A percentile compares a stretch with the other conserved stretches of the same genome.
Evolutionary conservation across 73 alveolate genomes (phyloP).

Genomic region (Symbiodinium natans): DNA sequence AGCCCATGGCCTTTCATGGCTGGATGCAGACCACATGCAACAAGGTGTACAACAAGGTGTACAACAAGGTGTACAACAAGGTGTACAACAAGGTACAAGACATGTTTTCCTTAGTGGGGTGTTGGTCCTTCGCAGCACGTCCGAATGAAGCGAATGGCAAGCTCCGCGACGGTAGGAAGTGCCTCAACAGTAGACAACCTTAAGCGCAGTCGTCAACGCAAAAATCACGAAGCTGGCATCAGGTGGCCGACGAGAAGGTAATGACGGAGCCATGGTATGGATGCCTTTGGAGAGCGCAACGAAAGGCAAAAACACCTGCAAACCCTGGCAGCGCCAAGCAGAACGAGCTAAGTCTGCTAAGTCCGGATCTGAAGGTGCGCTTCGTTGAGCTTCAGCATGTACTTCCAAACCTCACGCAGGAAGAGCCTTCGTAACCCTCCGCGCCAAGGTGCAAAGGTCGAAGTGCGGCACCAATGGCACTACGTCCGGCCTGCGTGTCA

Average conservation of each 20-base stretch:
- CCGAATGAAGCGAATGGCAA: constrained; percentile 76
- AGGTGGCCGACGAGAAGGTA: constrained; percentile 41
- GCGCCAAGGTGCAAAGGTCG: too few relatives aligned
- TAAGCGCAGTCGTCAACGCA: background rate
- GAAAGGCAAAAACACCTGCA: too few relatives aligned
- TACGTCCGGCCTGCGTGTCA: constrained; percentile 56
- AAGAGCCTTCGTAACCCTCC: background rate
- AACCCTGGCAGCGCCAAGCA: too few relatives aligned
- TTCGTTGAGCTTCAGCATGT: constrained; percentile 93
- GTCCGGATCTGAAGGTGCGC: constrained; percentile 40
- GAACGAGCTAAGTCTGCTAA: too few relatives aligned
- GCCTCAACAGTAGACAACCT: constrained; percentile 12
- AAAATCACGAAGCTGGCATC: background rate
- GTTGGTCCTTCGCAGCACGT: constrained; percentile 81
- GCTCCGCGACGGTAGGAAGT: constrained; percentile 67
- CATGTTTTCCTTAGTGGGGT: too few relatives aligned
- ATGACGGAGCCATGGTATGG: constrained; percentile 87
- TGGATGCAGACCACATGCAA: too few relatives aligned
- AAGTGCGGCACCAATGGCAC: too few relatives aligned
- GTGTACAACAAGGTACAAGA: too few relatives aligned
- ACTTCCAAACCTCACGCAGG: constrained; percentile 59
- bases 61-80: too few relatives aligned
- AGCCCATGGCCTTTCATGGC: constrained; percentile 68
- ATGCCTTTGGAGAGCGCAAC: constrained; percentile 61
- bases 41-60: too few relatives aligned